A percentile compares a stretch with the other conserved stretches of the same genome.
Conservation (phyloP, 441 rosid species). For the Hura crepitans region DNA sequence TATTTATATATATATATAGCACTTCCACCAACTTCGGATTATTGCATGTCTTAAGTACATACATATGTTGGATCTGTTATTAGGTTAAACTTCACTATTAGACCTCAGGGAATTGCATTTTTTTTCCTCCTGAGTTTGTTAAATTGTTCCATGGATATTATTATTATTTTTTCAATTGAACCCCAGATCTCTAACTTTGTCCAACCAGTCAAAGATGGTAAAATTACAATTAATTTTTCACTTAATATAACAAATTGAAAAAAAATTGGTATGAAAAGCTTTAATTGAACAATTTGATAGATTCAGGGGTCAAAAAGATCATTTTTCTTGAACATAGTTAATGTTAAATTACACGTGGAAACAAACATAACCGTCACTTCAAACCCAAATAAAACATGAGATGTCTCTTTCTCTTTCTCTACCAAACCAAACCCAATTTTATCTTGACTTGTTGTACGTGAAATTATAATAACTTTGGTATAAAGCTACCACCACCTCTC, state of each 20-base stretch:
- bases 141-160: too few relatives aligned
- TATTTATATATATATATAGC: too few relatives aligned
- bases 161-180: too few relatives aligned
- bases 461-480: conserved; percentile 39
- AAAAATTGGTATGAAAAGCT: too few relatives aligned
- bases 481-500: conserved; percentile 33
- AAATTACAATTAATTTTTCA: too few relatives aligned
- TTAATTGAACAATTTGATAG: too few relatives aligned
- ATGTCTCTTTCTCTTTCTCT: conserved; percentile 15
- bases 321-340: not conserved
- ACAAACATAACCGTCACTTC: conserved; percentile 27
- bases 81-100: conserved; percentile 28
- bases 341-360: conserved; percentile 24
- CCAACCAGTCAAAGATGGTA: too few relatives aligned
- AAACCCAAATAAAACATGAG: conserved; percentile 8
- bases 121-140: too few relatives aligned
- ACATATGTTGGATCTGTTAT: conserved; percentile 9
- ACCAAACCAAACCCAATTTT: conserved; percentile 33
- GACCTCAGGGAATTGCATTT: not conserved
- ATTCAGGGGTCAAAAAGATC: too few relatives aligned
- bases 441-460: conserved; percentile 28
- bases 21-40: conserved; percentile 27
- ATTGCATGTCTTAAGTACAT: conserved; percentile 15
- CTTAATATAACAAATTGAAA: too few relatives aligned
- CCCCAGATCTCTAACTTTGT: too few relatives aligned